Base-by-base conservation (phyloP, 371 early-diverging fungal genomes). In the Choanephora cucurbitarum region DNA sequence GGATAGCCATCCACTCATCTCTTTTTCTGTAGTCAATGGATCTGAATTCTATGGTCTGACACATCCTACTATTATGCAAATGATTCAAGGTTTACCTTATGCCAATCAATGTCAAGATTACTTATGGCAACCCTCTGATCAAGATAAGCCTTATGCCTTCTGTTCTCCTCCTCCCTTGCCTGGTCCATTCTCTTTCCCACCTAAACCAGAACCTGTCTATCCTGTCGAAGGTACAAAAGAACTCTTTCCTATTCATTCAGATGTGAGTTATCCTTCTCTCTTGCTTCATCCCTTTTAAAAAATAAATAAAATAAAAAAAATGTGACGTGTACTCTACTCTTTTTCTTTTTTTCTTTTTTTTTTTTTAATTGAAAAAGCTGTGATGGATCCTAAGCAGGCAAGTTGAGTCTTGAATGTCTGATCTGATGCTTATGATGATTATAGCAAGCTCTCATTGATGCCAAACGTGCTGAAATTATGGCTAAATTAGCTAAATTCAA, bases 41-140 rank as follows among this genome's bases (percentile, higher is more conserved):
- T 94, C 95, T 0, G 96, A 96, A 52, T 93, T 88, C 58, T 95
- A 89, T 78, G 96, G 95, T 0, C 88, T 94, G 57, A 84, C 94
- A 37, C 89, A 92, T 49, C 90, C 93, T 3, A 90, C 91, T 0
- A 89, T 96, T 52, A 84, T 88, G 19, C 91, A 88, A 63, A 84
- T 92, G 83, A 91, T 96, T 28, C 95, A 96, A 70, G 93, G 91
- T 48, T 67, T 96, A 23, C 92, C 91, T 0, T 79, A 84, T 33
- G 87, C 88, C 0, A 76, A 84, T 5, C 73, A 81, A 52, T 93
- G 93, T 65, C 69, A 77, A 37, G 74, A 86, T 42, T 95, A 93
- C 57, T 79, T 84, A 1, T 77, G 80, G 78, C 91, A 90, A 37
- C 70, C 77, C 40, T 86, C 84, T 58, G 84, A 81, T 28, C 79